These are phyloP conservation scores for Acacia acuminata DNA, from an alignment of 306 rosid species.

Conservation along the genomic window DNA sequence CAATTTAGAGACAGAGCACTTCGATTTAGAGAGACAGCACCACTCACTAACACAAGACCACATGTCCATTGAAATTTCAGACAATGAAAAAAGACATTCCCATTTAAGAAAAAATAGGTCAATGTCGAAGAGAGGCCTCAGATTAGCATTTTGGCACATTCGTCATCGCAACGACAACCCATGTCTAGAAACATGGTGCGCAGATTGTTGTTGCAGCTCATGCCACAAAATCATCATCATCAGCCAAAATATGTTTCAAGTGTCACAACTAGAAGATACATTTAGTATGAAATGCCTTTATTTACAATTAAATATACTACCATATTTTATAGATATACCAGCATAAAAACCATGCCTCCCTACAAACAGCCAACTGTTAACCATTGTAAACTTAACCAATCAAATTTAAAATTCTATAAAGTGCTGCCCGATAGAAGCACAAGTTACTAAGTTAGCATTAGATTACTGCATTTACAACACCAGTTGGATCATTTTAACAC, in stretches of 20 bases:
- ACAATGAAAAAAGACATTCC: no score
- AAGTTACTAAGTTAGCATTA: background rate
- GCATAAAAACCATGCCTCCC: background rate
- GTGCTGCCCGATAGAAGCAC: background rate
- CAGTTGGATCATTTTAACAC: background rate
- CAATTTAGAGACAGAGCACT: no score
- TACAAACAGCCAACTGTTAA: no score
- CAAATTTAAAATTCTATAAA: no score
- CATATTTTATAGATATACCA: background rate
- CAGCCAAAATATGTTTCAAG: background rate
- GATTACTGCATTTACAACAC: background rate
- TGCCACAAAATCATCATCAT: conserved; percentile 50
- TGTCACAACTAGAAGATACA: background rate
- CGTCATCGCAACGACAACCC: conserved; percentile 64
- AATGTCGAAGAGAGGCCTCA: conserved; percentile 40
- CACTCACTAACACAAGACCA: no score
- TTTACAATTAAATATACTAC: background rate
- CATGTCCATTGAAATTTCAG: no score
- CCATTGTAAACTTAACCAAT: no score
- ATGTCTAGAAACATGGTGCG: conserved; percentile 52
- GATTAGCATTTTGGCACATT: conserved; percentile 90
- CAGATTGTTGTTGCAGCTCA: conserved; percentile 54
- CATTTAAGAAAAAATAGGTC: no score
- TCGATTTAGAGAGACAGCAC: no score
- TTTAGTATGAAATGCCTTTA: background rate